Conservation (phyloP, 2,329 filamentous ascomycete species). For the Aspergillus transmontanensis region DNA sequence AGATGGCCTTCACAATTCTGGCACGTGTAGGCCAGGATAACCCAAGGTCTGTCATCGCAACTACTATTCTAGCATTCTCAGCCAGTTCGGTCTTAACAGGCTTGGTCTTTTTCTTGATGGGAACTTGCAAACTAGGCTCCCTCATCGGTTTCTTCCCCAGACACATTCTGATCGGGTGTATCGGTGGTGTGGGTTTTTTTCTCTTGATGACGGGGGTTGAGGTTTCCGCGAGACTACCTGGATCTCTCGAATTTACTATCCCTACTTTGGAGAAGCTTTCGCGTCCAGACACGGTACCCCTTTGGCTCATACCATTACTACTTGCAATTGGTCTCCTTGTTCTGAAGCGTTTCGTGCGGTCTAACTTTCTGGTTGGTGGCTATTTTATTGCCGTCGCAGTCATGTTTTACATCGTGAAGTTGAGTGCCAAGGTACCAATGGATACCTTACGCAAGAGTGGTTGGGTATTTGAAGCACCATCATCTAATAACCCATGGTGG, state of each 20-base stretch:
- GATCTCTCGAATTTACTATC: constrained; percentile 79
- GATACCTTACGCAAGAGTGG: constrained; percentile 69
- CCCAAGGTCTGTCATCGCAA: constrained; percentile 84
- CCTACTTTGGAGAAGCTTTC: constrained; percentile 76
- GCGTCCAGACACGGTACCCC: constrained; percentile 69
- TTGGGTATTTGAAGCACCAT: constrained; percentile 90
- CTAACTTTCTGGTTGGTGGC: constrained; percentile 80
- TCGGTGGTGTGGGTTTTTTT: constrained; percentile 96
- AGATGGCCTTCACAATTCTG: constrained; percentile 91
- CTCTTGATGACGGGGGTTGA: constrained; percentile 88
- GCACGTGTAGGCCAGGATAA: constrained; percentile 75
- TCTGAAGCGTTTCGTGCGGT: constrained; percentile 73
- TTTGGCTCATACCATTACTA: constrained; percentile 80
- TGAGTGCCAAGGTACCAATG: constrained; percentile 64
- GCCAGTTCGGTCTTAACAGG: constrained; percentile 90
- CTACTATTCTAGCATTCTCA: constrained; percentile 88
- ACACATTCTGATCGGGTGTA: constrained; percentile 94
- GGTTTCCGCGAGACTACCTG: constrained; percentile 85
- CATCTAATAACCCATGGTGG: constrained; percentile 88
- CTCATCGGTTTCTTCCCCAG: constrained; percentile 96
- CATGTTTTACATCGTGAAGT: constrained; percentile 54
- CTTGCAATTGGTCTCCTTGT: constrained; percentile 77
- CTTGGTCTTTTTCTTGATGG: constrained; percentile 87
- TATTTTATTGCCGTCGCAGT: constrained; percentile 82
- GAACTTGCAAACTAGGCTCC: constrained; percentile 82